phyloP scores from a whole-genome alignment of 2,329 filamentous ascomycete species.

The Penicillium concentricum region DNA sequence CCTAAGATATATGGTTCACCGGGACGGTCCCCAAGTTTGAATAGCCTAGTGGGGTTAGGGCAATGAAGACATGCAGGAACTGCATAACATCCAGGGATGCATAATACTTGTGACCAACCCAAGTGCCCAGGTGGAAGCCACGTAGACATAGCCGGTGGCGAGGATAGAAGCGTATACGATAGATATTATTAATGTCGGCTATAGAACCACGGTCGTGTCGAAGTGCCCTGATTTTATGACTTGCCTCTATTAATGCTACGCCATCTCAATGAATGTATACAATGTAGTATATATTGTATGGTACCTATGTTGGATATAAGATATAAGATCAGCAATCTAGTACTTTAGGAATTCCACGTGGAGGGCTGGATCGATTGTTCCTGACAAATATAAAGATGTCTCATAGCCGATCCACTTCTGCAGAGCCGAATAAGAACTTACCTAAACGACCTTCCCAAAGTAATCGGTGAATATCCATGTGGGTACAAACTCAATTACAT shows the following conservation, averaged over 20 bases:
- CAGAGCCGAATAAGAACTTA: not conserved
- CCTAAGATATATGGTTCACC: not conserved
- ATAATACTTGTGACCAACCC: not conserved
- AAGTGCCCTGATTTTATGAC: not conserved
- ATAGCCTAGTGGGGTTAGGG: not conserved
- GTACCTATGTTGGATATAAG: too few relatives aligned
- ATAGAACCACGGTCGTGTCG: not conserved
- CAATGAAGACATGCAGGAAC: not conserved
- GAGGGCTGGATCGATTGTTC: not conserved
- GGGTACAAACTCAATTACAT: not conserved
- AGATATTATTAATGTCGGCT: not conserved
- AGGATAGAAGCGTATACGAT: not conserved
- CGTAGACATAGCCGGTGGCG: not conserved
- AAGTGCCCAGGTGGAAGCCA: not conserved
- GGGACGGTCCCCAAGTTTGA: not conserved
- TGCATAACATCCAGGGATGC: not conserved
- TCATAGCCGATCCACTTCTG: not conserved
- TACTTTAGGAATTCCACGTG: constrained; percentile 3
- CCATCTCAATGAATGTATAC: too few relatives aligned
- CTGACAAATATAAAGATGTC: not conserved
- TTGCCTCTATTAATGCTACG: not conserved
- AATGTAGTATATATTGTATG: too few relatives aligned
- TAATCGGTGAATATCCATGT: not conserved
- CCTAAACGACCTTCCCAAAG: not conserved
- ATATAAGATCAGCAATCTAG: not conserved